These are phyloP conservation scores for Curvularia lunata DNA, from an alignment of 2,329 filamentous ascomycete genomes.

Conservation along the genomic window DNA sequence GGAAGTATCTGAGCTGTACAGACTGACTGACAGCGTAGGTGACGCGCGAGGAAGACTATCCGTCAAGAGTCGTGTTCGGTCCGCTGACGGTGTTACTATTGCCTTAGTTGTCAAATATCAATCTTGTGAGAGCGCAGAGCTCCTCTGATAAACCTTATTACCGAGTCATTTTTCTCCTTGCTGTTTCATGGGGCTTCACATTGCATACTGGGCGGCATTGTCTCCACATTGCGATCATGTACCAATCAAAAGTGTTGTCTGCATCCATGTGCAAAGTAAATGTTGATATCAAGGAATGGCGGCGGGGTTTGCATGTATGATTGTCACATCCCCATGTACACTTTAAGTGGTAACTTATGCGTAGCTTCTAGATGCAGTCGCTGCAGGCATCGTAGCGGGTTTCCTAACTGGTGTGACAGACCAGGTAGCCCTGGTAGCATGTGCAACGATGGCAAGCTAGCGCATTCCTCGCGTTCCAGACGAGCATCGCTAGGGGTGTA, in stretches of 20 bases:
- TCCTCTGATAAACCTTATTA: not conserved
- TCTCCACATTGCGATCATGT: not conserved
- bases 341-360: not conserved
- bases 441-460: not conserved
- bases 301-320: not conserved
- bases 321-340: not conserved
- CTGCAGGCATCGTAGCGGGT: not conserved
- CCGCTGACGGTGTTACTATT: constrained; percentile 10
- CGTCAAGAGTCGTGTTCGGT: constrained; percentile 15
- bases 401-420: not conserved
- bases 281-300: not conserved
- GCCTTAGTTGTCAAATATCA: constrained; percentile 12
- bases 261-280: not conserved
- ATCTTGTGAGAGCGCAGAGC: not conserved
- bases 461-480: not conserved
- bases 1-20: constrained; percentile 38
- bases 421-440: not conserved
- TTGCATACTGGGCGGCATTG: not conserved
- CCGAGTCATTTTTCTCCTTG: not conserved
- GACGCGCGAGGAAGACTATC: constrained; percentile 23
- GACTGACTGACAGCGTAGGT: constrained; percentile 33
- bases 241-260: not conserved
- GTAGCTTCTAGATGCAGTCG: not conserved
- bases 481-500: not conserved
- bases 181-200: not conserved